Evolutionary conservation across 2,329 filamentous ascomycete species (phyloP).

Genomic region (Magnaporthales sp.): DNA sequence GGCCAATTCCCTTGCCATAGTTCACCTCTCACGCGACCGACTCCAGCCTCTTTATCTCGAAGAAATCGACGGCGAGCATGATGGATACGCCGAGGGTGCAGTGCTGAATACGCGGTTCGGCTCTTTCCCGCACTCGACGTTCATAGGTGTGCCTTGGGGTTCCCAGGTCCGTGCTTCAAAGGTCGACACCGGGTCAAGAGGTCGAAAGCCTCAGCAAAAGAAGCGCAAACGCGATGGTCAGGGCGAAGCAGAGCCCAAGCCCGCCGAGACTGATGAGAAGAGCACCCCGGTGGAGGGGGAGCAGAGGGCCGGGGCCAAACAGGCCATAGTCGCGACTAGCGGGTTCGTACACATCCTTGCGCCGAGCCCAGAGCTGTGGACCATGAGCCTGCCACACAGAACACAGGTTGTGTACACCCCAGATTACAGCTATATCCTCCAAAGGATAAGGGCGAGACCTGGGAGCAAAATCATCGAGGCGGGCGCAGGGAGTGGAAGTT

Average conservation of each 20-base stretch:
- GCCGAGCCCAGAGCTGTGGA: conserved; percentile 78
- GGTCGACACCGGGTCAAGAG: conserved; percentile 86
- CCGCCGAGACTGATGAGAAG: conserved; percentile 8
- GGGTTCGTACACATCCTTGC: conserved; percentile 74
- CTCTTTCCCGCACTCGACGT: conserved; percentile 73
- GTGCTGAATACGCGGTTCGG: conserved; percentile 91
- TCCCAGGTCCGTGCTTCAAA: conserved; percentile 83
- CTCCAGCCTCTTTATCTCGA: conserved; percentile 67
- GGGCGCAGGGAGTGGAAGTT: conserved; percentile 74
- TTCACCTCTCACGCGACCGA: conserved; percentile 83
- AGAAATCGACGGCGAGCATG: conserved; percentile 50
- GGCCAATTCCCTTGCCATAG: conserved; percentile 63
- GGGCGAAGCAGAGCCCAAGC: conserved; percentile 26
- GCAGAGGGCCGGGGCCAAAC: conserved; percentile 27
- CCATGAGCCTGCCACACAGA: conserved; percentile 66
- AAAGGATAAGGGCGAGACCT: conserved; percentile 64
- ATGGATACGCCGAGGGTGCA: conserved; percentile 67
- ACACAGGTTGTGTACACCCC: conserved; percentile 84
- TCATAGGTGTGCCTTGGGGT: conserved; percentile 78
- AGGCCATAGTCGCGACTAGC: conserved; percentile 44
- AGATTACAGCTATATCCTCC: conserved; percentile 78
- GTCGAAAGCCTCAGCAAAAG: conserved; percentile 56
- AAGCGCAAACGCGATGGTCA: conserved; percentile 45
- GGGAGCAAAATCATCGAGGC: conserved; percentile 71
- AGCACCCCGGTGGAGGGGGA: conserved; percentile 6